These are phyloP conservation scores for Aphanoascus verrucosus DNA, from an alignment of 2,329 filamentous ascomycete genomes.

Conservation along the genomic window DNA sequence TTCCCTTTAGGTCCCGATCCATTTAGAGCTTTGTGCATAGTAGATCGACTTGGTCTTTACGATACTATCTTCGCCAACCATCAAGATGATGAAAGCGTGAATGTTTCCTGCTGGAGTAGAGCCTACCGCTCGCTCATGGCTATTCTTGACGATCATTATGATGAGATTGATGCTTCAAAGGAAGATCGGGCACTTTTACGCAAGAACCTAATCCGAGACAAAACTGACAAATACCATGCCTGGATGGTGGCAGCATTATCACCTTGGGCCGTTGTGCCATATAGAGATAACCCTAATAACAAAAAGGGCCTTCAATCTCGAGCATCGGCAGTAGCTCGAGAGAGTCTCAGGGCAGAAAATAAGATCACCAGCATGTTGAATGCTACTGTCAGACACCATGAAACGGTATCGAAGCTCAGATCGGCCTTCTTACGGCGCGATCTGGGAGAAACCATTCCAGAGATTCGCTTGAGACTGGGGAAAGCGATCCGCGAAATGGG, in stretches of 20 bases:
- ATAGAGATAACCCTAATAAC: constrained; percentile 29
- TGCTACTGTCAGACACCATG: constrained; percentile 51
- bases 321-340: constrained; percentile 54
- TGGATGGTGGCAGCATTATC: constrained; percentile 67
- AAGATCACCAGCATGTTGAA: constrained; percentile 60
- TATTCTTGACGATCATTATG: constrained; percentile 29
- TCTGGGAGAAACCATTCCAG: constrained; percentile 24
- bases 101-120: constrained; percentile 49
- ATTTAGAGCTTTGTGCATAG: constrained; percentile 28
- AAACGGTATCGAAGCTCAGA: constrained; percentile 55
- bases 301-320: constrained; percentile 48
- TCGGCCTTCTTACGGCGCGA: constrained; percentile 21
- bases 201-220: constrained; percentile 48
- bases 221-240: constrained; percentile 57
- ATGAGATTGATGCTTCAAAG: constrained; percentile 11
- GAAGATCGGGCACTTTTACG: constrained; percentile 22
- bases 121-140: constrained; percentile 54
- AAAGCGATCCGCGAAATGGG: constrained; percentile 28
- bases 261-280: constrained; percentile 55
- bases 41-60: constrained; percentile 31
- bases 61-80: constrained; percentile 35
- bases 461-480: constrained; percentile 30
- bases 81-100: constrained; percentile 43
- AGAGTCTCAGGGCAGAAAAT: constrained; percentile 71
- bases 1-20: constrained; percentile 30